Evolutionary conservation across 495 filamentous ascomycete species (phyloP).

Genomic region (Aspergillus sclerotioniger): DNA sequence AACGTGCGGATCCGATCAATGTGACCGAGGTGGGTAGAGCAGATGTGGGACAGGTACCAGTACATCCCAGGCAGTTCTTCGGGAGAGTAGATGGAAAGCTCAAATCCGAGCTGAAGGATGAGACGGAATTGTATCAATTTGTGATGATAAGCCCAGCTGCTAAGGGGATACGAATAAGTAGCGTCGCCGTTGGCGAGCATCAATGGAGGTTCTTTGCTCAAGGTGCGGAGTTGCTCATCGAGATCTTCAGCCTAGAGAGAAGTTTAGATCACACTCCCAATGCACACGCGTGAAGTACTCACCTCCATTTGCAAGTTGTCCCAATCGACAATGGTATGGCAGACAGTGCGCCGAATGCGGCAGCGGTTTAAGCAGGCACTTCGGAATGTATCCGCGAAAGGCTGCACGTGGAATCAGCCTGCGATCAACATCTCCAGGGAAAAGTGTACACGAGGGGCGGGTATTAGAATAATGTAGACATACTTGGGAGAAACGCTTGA

Average conservation of each 20-base stretch:
- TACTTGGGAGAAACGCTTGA: constrained; percentile 64
- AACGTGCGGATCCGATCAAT: constrained; percentile 71
- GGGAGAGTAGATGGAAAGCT: constrained; percentile 81
- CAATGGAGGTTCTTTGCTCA: constrained; percentile 61
- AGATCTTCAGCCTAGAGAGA: constrained; percentile 62
- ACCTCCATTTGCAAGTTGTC: constrained; percentile 81
- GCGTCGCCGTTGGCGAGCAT: constrained; percentile 43
- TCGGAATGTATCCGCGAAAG: constrained; percentile 78
- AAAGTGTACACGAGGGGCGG: not conserved
- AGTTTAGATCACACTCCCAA: constrained; percentile 2
- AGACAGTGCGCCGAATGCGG: constrained; percentile 77
- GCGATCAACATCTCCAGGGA: not conserved
- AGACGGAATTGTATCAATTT: constrained; percentile 85
- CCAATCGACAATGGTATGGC: constrained; percentile 78
- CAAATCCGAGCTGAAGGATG: constrained; percentile 92
- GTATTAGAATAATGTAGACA: constrained; percentile 7
- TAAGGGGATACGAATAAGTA: constrained; percentile 68
- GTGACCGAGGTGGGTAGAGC: constrained; percentile 52
- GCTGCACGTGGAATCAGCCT: constrained; percentile 23
- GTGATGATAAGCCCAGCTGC: constrained; percentile 84
- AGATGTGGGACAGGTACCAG: constrained; percentile 62
- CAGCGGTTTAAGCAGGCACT: constrained; percentile 87
- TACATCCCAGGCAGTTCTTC: constrained; percentile 91
- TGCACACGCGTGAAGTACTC: not conserved
- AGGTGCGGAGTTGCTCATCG: constrained; percentile 65